phyloP scores from a whole-genome alignment of 1,139 yeast species.

The Scheffersomyces lignicola region DNA sequence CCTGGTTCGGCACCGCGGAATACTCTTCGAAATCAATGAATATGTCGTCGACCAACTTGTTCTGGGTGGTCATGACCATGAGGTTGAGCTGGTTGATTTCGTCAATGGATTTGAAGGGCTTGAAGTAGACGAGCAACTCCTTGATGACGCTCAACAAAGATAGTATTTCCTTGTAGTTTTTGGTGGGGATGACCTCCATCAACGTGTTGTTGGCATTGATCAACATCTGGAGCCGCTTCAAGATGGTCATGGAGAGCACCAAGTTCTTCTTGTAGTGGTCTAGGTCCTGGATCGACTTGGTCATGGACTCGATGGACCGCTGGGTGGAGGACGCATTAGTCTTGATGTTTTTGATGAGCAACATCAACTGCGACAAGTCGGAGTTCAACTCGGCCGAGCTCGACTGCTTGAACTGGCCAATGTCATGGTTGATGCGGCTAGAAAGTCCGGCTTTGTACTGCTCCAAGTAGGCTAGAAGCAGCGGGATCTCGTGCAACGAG shows the following conservation, averaged over 20 bases:
- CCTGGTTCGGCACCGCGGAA: slow-evolving; percentile 12
- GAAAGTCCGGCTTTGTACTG: slow-evolving; percentile 49
- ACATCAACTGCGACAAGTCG: slow-evolving; percentile 50
- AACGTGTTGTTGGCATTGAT: slow-evolving; percentile 75
- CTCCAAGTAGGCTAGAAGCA: slow-evolving; percentile 36
- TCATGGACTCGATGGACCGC: slow-evolving; percentile 63
- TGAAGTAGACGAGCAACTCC: slow-evolving; percentile 75
- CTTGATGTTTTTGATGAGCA: slow-evolving; percentile 28
- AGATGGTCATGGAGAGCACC: slow-evolving; percentile 78
- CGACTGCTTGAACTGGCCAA: slow-evolving; percentile 25
- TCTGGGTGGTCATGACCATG: slow-evolving; percentile 62
- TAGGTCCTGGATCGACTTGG: slow-evolving; percentile 71
- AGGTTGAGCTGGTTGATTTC: slow-evolving; percentile 74
- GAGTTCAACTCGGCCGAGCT: slow-evolving; percentile 28
- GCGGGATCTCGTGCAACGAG: slow-evolving; percentile 48
- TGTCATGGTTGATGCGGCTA: slow-evolving; percentile 33
- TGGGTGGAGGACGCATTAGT: slow-evolving; percentile 49
- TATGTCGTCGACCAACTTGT: slow-evolving; percentile 67
- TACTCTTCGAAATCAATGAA: slow-evolving; percentile 68
- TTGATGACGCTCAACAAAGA: slow-evolving; percentile 74
- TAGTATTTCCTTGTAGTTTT: slow-evolving; percentile 65
- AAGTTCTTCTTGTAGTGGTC: slow-evolving; percentile 84
- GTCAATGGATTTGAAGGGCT: slow-evolving; percentile 78
- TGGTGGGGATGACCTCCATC: slow-evolving; percentile 41
- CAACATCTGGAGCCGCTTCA: slow-evolving; percentile 85